phyloP scores from a whole-genome alignment of 768 basidiomycete species.

The Tricholoma sp. region DNA sequence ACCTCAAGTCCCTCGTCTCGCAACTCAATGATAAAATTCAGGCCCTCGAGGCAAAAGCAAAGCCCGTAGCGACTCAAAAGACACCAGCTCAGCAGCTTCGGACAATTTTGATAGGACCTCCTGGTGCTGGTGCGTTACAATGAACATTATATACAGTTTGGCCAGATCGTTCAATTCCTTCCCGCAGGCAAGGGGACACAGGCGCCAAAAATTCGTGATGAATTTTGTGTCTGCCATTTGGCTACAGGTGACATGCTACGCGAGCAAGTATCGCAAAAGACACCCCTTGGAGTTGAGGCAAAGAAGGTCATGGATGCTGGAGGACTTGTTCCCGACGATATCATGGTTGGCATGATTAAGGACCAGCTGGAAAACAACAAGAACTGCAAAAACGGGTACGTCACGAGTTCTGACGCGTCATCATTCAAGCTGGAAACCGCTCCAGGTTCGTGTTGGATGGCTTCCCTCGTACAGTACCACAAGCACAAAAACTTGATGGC shows the following conservation, averaged over 20 bases:
- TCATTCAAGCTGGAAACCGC: constrained; percentile 13
- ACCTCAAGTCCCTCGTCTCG: constrained; percentile 87
- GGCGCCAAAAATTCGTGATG: constrained; percentile 86
- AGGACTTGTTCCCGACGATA: constrained; percentile 92
- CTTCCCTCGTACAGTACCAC: constrained; percentile 97
- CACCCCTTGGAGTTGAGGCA: constrained; percentile 82
- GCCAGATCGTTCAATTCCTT: not conserved
- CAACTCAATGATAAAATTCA: constrained; percentile 91
- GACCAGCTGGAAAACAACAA: constrained; percentile 92
- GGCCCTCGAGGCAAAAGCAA: constrained; percentile 67
- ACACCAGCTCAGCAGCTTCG: constrained; percentile 78
- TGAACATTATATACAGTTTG: not conserved
- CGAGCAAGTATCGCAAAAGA: constrained; percentile 85
- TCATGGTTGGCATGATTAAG: constrained; percentile 97
- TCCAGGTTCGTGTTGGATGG: constrained; percentile 95
- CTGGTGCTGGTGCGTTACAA: constrained; percentile 78
- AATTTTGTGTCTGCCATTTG: constrained; percentile 96
- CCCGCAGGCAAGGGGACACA: constrained; percentile 93
- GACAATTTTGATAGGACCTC: constrained; percentile 92
- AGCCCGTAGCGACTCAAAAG: constrained; percentile 32
- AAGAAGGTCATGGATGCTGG: constrained; percentile 99
- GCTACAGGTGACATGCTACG: constrained; percentile 99
- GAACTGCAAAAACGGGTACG: constrained; percentile 93
- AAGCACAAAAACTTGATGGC: constrained; percentile 91
- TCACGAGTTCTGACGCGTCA: constrained; percentile 14